Base-by-base conservation (phyloP, 202 grass and related monocot genomes). In the Miscanthus sacchariflorus region DNA sequence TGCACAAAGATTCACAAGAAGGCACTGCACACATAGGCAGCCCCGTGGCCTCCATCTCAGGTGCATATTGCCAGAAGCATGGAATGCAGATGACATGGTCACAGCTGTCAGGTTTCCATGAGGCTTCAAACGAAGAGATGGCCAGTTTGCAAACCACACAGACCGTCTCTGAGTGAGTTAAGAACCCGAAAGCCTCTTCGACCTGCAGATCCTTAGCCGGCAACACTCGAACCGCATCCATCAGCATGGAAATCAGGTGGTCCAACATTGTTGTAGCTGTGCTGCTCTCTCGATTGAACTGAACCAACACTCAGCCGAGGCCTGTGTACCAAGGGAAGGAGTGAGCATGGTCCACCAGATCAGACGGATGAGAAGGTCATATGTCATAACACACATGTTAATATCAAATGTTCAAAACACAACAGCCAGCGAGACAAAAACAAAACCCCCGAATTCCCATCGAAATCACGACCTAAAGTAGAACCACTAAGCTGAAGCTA, bases 161-260 rank as follows among this genome's bases (percentile, higher is more conserved):
- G 10, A 27, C 66, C 39, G 7, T 86, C 14, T 44, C 45, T 2
- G 38, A 56, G 9, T 12, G 76, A 61, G 80, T 59, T 1, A 83
- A 87, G 72, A 83, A 72, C 48, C 33, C 75, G 35, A 98, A 79
- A 64, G 92, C 77, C 81, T 98, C 95, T 71, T 93, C 84, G 23
- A 95, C 75, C 77, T 92, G 93, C 27, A 90, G 66, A 64, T 87
- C 86, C 76, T 93, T 74, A 0, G 95, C 86, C 4, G 7, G 25
- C 67, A 7, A 30, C 74, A 66, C 21, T 45, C 43, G 9, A 45
- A 45, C 49, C 49, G 86, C 89, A 44, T 88, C 85, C 38, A 44
- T 76, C 45, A 80, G 27, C 39, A 43, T 87, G 67, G 30, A 33
- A 15, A 65, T 54, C 12, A 35, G 9, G 58, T 24, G 42, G 40